Conservation (phyloP, 2,329 filamentous ascomycete genomes). For the Phialophora tarda region DNA sequence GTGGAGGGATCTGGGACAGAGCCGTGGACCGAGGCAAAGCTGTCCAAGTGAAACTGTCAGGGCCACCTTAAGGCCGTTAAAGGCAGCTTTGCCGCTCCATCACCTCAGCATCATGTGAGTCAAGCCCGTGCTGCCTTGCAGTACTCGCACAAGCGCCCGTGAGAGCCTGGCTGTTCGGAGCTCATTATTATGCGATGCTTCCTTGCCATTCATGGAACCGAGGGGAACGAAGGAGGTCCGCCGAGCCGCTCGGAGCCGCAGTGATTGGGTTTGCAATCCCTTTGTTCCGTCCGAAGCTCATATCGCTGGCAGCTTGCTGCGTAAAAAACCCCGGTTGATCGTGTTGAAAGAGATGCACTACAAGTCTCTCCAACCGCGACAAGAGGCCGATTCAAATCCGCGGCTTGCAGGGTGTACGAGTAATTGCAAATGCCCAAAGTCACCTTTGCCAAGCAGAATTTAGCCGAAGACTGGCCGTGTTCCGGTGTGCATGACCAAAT, state of each 20-base stretch:
- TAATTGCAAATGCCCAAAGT: not conserved
- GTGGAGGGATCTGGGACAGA: conserved; percentile 10
- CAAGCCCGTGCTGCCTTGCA: not conserved
- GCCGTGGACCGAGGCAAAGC: conserved; percentile 28
- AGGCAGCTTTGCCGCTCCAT: conserved; percentile 8
- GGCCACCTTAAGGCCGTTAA: conserved; percentile 15
- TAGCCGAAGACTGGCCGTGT: not conserved
- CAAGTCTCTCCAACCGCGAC: not conserved
- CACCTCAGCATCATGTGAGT: not conserved
- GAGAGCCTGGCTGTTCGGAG: not conserved
- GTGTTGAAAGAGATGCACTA: not conserved
- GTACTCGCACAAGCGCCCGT: not conserved
- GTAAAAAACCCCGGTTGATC: not conserved
- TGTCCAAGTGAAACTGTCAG: not conserved
- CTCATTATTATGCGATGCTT: not conserved
- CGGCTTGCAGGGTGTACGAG: not conserved
- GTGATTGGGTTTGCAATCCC: conserved; percentile 6
- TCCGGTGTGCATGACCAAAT: not conserved
- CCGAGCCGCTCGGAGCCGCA: conserved; percentile 6
- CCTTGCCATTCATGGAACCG: not conserved
- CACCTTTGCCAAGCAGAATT: not conserved
- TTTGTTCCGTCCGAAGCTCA: conserved; percentile 13
- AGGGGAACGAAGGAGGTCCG: not conserved
- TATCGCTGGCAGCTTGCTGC: not conserved
- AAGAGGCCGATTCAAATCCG: not conserved